Percentiles rank a stretch among this genome's conserved stretches.
Evolutionary conservation across 805 yeast genomes (phyloP).

Genomic region (Hanseniaspora singularis): DNA sequence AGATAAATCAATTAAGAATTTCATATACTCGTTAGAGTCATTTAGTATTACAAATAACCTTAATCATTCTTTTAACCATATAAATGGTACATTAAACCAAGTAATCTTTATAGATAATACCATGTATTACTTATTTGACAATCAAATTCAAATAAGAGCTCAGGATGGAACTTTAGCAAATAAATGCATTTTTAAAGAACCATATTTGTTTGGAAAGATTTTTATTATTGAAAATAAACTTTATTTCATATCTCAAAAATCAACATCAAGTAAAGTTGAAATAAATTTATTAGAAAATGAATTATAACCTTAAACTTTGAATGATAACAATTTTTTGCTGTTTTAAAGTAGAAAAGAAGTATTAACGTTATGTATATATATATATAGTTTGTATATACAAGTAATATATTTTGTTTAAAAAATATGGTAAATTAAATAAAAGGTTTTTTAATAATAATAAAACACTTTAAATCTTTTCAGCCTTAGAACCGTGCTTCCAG

Average conservation of each 20-base stretch:
- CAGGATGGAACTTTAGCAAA: neutral
- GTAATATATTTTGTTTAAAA: too few species aligned
- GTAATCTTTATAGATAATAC: neutral
- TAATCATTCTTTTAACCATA: neutral
- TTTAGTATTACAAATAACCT: neutral
- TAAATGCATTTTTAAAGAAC: neutral
- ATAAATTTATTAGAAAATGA: neutral
- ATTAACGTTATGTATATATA: too few species aligned
- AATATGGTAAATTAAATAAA: too few species aligned
- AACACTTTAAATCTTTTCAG: constrained; percentile 66
- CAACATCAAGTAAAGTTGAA: neutral
- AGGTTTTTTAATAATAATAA: neutral
- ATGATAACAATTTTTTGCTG: too few species aligned
- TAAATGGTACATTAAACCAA: neutral
- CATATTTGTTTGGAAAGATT: neutral
- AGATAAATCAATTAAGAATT: neutral
- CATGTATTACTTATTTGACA: neutral
- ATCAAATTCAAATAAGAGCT: neutral
- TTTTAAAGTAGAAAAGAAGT: too few species aligned
- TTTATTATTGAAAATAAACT: neutral
- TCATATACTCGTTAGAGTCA: constrained; percentile 5
- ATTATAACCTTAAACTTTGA: neutral
- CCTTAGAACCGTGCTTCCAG: constrained; percentile 97
- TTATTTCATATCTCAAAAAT: neutral
- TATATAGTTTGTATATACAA: neutral